Percentiles rank a stretch among this genome's conserved stretches.
Conservation (phyloP, 225 moss, liverwort and hornwort genomes). For the Marchantia polymorpha region DNA sequence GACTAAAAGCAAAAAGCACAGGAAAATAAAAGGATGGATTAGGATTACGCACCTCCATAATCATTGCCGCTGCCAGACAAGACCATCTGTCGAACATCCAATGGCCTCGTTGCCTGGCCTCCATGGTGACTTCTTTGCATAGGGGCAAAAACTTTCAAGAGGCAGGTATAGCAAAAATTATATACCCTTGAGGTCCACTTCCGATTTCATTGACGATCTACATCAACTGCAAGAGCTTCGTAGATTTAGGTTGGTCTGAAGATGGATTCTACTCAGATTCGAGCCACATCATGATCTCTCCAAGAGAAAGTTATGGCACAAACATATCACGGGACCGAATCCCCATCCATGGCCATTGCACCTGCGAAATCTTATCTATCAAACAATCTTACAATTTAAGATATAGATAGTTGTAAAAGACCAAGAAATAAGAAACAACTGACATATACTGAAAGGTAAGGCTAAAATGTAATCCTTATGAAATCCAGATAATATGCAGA, state of each 20-base stretch:
- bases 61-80: slow-evolving; percentile 82
- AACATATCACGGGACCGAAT: background rate
- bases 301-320: background rate
- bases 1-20: background rate
- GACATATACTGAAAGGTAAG: too few species aligned
- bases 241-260: background rate
- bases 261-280: background rate
- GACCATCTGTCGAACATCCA: slow-evolving; percentile 61
- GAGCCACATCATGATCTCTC: background rate
- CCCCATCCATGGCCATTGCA: background rate
- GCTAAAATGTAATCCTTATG: too few species aligned
- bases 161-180: background rate
- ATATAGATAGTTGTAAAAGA: too few species aligned
- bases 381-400: too few species aligned
- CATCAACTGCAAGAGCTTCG: background rate
- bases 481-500: too few species aligned
- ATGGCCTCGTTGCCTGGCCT: background rate
- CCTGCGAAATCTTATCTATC: background rate
- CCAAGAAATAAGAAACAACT: too few species aligned
- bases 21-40: background rate
- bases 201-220: background rate
- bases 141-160: background rate
- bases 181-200: background rate
- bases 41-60: slow-evolving; percentile 57
- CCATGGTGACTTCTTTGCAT: slow-evolving; percentile 6